Conservation (phyloP, 2,329 filamentous ascomycete genomes). For the Cladosporium sp. region DNA sequence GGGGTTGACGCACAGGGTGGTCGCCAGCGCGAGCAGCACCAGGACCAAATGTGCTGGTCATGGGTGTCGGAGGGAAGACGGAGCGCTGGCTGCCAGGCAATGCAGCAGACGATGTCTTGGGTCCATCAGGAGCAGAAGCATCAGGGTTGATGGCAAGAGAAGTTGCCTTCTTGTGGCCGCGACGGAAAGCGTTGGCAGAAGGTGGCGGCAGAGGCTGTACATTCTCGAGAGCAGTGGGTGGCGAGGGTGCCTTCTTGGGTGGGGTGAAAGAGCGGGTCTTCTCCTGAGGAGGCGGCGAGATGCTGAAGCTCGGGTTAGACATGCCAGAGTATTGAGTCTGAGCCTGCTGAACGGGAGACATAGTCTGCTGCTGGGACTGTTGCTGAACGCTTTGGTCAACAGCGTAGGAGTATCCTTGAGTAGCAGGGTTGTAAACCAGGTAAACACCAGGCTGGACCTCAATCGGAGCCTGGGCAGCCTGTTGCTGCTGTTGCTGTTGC, state of each 20-base stretch:
- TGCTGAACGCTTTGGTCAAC: slow-evolving; percentile 62
- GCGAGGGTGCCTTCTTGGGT: slow-evolving; percentile 61
- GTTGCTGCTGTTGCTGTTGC: slow-evolving; percentile 52
- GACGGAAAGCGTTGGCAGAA: slow-evolving; percentile 87
- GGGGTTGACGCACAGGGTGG: slow-evolving; percentile 88
- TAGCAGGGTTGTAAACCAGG: slow-evolving; percentile 78
- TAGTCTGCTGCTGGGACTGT: slow-evolving; percentile 35
- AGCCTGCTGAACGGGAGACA: slow-evolving; percentile 29
- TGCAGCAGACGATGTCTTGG: slow-evolving; percentile 63
- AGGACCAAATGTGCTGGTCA: slow-evolving; percentile 83
- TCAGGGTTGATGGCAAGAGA: slow-evolving; percentile 62
- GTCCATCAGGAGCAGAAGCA: slow-evolving; percentile 57
- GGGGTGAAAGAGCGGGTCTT: slow-evolving; percentile 63
- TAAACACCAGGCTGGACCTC: slow-evolving; percentile 73
- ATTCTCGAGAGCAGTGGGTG: slow-evolving; percentile 53
- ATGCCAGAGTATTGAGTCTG: slow-evolving; percentile 20
- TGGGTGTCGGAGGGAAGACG: slow-evolving; percentile 69
- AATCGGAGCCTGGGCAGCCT: slow-evolving; percentile 63
- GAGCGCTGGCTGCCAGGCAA: slow-evolving; percentile 42
- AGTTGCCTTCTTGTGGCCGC: slow-evolving; percentile 83
- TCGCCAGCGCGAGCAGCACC: slow-evolving; percentile 91
- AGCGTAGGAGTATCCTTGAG: slow-evolving; percentile 77
- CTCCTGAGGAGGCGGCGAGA: slow-evolving; percentile 67
- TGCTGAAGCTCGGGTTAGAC: slow-evolving; percentile 59
- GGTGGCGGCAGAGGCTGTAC: slow-evolving; percentile 75